phyloP scores from a whole-genome alignment of 2,329 filamentous ascomycete species.

The Blumeriella jaapii region DNA sequence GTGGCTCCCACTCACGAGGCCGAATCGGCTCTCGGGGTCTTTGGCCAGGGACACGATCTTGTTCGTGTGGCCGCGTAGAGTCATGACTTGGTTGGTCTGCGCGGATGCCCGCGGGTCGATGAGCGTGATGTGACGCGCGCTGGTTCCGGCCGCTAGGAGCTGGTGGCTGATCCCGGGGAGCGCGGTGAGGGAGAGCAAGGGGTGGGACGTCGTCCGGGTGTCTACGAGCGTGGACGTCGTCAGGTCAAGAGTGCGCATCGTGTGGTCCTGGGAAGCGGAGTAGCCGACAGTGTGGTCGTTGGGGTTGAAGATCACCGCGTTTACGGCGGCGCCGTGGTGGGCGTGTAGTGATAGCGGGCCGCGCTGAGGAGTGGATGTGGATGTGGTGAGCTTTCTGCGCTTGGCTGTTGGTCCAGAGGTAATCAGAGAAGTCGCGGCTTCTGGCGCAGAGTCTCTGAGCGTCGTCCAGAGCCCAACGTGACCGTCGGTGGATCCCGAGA shows the following conservation, averaged over 20 bases:
- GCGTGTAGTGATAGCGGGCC: conserved; percentile 67
- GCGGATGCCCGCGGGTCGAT: conserved; percentile 78
- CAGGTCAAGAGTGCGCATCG: conserved; percentile 81
- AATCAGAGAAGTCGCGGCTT: conserved; percentile 57
- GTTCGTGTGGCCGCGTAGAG: conserved; percentile 82
- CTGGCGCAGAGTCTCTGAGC: conserved; percentile 62
- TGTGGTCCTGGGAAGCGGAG: conserved; percentile 83
- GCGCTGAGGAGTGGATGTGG: conserved; percentile 46
- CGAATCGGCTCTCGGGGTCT: conserved; percentile 54
- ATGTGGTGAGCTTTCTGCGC: conserved; percentile 56
- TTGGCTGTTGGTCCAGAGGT: conserved; percentile 60
- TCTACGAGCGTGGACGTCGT: conserved; percentile 69
- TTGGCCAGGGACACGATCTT: conserved; percentile 42
- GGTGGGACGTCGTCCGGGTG: conserved; percentile 71
- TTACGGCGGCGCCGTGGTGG: conserved; percentile 60
- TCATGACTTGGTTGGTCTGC: conserved; percentile 70
- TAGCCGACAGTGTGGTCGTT: conserved; percentile 82
- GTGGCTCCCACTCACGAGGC: conserved; percentile 80
- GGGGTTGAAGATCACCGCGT: conserved; percentile 74
- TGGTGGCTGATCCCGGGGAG: conserved; percentile 45
- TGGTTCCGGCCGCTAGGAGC: conserved; percentile 62
- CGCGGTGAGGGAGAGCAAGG: conserved; percentile 67
- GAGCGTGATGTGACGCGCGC: conserved; percentile 80
- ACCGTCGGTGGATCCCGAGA: conserved; percentile 78
- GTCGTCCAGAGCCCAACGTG: conserved; percentile 82